Evolutionary conservation across 768 basidiomycete species (phyloP), one percentile per base, ranked within the genome.

Genomic region (Nevesoporus exiguus): DNA sequence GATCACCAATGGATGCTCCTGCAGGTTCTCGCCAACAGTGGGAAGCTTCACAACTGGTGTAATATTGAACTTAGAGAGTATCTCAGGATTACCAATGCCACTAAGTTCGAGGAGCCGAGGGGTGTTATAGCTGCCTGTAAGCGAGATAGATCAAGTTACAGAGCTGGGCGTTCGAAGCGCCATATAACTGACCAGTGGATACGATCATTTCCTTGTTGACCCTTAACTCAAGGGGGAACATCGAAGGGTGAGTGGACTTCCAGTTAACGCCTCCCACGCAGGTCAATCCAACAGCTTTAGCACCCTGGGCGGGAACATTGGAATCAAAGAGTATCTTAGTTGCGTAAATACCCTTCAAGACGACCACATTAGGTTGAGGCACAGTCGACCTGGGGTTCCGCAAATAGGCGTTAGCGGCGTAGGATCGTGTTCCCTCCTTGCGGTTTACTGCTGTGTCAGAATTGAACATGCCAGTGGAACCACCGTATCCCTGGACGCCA

Each of bases 21-120:
- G 61, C 36, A 62, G 36, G 37, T 62, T 62, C 51, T 64, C 58
- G 10, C 61, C 61, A 7, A 62, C 61, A 30, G 42, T n/a, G 3
- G 61, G 61, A 27, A 62, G 61, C 14, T 53, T 6, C 5, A 64
- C 37, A 30, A 49, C 27, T 5, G 48, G 39, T 3, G 39, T 21
- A 14, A 49, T 49, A 21, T 22, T 40, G 27, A 49, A 49, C 39
- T 40, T 30, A 6, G 46, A 53, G 36, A 63, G 61, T 50, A 62
- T 51, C 8, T 19, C 36, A 14, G 41, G 51, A 22, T 51, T 46
- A 10, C 61, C 61, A n/a, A 62, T 44, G 9, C 61, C 61, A 34
- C 61, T 63, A 0, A 63, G 51, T 13, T 62, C 61, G 36, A 62
- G 61, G 3, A 62, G 53, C 19, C 58, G 53, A 49, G 61, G 61